These are phyloP conservation scores for Dipodascus geniculatus DNA, from an alignment of 805 yeast genomes.

Conservation along the genomic window DNA sequence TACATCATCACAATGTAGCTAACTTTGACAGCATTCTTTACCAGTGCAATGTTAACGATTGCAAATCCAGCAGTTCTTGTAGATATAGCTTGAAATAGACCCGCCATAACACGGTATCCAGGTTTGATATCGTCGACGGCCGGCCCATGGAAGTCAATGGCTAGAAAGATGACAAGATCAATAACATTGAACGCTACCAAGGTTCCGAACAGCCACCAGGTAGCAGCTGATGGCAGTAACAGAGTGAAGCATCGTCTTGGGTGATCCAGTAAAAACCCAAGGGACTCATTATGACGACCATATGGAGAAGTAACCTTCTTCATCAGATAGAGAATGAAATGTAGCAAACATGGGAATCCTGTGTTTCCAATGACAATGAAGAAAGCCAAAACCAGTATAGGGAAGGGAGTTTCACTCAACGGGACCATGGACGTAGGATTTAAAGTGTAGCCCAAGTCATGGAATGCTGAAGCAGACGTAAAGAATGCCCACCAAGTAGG, in stretches of 20 bases:
- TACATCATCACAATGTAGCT: slow-evolving; percentile 96
- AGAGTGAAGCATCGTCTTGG: slow-evolving; percentile 95
- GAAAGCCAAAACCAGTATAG: slow-evolving; percentile 49
- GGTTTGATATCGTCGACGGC: slow-evolving; percentile 43
- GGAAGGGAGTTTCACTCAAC: slow-evolving; percentile 53
- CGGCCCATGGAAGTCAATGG: slow-evolving; percentile 52
- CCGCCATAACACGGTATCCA: slow-evolving; percentile 67
- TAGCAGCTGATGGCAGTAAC: slow-evolving; percentile 82
- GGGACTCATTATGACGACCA: slow-evolving; percentile 44
- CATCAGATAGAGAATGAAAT: slow-evolving; percentile 74
- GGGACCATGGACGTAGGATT: slow-evolving; percentile 71
- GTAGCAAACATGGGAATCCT: slow-evolving; percentile 76
- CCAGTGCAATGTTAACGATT: slow-evolving; percentile 50
- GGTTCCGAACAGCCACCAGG: slow-evolving; percentile 86
- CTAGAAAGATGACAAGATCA: slow-evolving; percentile 71
- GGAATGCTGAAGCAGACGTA: slow-evolving; percentile 67
- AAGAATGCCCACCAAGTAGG: slow-evolving; percentile 94
- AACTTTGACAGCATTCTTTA: slow-evolving; percentile 89
- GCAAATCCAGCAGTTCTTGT: slow-evolving; percentile 92
- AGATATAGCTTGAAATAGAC: slow-evolving; percentile 80
- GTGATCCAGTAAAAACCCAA: slow-evolving; percentile 81
- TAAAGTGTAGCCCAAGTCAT: slow-evolving; percentile 74
- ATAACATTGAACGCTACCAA: slow-evolving; percentile 59
- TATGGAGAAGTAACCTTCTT: slow-evolving; percentile 52
- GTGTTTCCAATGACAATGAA: slow-evolving; percentile 88